Evolutionary conservation across 2,329 filamentous ascomycete genomes (phyloP), one percentile per base, ranked within the genome.

Genomic region (Leptographium lundbergii): DNA sequence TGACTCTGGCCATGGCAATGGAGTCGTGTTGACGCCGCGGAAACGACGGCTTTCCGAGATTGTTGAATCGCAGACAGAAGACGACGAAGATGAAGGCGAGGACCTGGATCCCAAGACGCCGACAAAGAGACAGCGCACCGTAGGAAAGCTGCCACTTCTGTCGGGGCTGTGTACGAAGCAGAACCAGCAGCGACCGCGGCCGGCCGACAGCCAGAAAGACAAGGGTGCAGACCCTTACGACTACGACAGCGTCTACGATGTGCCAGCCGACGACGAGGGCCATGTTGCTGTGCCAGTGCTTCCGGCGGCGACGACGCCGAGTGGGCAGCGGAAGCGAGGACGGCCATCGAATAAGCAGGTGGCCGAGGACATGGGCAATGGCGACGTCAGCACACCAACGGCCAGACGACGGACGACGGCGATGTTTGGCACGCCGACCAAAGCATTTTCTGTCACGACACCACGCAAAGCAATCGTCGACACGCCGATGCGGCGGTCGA

Each of bases 401-500:
- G 36, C 36, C 56, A 65, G 63, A 25, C 66, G 62, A 34, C 66
- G 65, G 2, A 64, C 67, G 22, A 59, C 58, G 17, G 48, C 61
- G 62, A 25, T 59, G 39, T 57, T 57, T 45, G n/a, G 52, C 1
- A 76, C 74, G 0, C 73, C 73, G 1, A 6, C 72, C 70, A 57
- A 68, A 69, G 5, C 55, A 4, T 39, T 2, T 29, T 47, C 66
- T 68, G n/a, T 62, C 32, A 62, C 69, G 54, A 79, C 77, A 0
- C 76, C 77, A 0, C 32, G 58, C 6, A 17, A 32, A 36, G 36
- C 24, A 14, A 29, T 42, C 6, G 5, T 74, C 39, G 65, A 67
- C 42, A 89, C 86, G 1, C 86, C 88, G 0, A 81, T 61, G 25
- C 80, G 84, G 64, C 77, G 80, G 50, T 82, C 80, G 62, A 87